Conservation (phyloP, 306 rosid genomes). For the Quillaja saponaria region DNA sequence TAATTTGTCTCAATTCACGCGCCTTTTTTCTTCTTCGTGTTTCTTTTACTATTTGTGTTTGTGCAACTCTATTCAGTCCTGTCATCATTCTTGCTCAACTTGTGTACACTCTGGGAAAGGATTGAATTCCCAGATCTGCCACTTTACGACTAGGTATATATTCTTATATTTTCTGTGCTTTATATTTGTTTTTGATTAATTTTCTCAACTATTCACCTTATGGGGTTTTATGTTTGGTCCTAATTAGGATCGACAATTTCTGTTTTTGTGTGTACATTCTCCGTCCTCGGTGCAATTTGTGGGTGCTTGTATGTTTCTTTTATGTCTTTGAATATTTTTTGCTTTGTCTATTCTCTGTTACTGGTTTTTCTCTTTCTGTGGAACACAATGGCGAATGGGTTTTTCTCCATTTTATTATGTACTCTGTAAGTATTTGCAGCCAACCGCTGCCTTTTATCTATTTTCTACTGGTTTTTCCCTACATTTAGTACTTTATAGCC, state of each 20-base stretch:
- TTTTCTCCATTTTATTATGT: neutral
- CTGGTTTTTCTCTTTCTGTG: constrained; percentile 22
- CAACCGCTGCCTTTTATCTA: neutral
- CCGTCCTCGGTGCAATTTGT: neutral
- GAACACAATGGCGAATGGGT: constrained; percentile 4
- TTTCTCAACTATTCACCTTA: neutral
- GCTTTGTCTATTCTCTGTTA: constrained; percentile 31
- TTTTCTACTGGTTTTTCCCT: neutral
- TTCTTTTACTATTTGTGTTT: neutral
- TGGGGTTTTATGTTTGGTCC: neutral
- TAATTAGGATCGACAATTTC: neutral
- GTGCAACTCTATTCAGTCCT: neutral
- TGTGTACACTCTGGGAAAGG: constrained; percentile 12
- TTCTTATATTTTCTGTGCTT: constrained; percentile 8
- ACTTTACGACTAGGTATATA: constrained; percentile 24
- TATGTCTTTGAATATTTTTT: constrained; percentile 12
- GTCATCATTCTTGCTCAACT: constrained; percentile 4
- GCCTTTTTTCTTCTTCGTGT: constrained; percentile 31
- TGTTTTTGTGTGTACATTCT: neutral
- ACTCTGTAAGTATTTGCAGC: constrained; percentile 1
- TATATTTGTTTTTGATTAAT: neutral
- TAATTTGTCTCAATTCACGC: constrained; percentile 50
- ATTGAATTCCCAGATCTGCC: constrained; percentile 42
- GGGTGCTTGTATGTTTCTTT: constrained; percentile 16
- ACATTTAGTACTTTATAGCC: neutral